Conservation (phyloP, 345 rosid genomes). For the Populus nigra region DNA sequence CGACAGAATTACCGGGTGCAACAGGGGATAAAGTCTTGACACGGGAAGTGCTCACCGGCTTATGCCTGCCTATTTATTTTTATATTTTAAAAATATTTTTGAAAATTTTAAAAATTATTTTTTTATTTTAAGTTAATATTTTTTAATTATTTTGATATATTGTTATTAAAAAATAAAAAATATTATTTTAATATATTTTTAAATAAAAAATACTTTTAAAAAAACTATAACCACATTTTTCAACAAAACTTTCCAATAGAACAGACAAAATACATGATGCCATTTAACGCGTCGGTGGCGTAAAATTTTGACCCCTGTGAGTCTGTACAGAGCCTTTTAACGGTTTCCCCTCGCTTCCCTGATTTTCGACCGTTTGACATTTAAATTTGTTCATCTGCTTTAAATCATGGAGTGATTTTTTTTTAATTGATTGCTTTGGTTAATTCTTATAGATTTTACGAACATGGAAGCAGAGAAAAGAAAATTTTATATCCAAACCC, state of each 20-base stretch:
- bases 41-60: slow-evolving; percentile 22
- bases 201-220: too few species aligned
- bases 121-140: too few species aligned
- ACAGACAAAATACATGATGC: slow-evolving; percentile 12
- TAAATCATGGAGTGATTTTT: not conserved
- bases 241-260: not conserved
- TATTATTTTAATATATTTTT: too few species aligned
- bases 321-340: not conserved
- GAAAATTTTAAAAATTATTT: too few species aligned
- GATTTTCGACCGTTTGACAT: slow-evolving; percentile 25
- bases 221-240: too few species aligned
- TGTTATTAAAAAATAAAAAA: too few species aligned
- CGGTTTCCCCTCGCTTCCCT: slow-evolving; percentile 25
- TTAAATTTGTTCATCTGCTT: not conserved
- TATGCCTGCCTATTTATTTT: too few species aligned
- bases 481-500: too few species aligned
- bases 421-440: not conserved
- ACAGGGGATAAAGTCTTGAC: slow-evolving; percentile 4
- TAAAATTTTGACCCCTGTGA: slow-evolving; percentile 24
- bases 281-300: slow-evolving; percentile 41
- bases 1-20: slow-evolving; percentile 40
- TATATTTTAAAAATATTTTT: too few species aligned
- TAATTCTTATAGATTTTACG: not conserved
- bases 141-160: too few species aligned
- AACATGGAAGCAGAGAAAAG: too few species aligned